Conservation (phyloP, 78 protist genomes). For the Dictyostelium firmibasis region DNA sequence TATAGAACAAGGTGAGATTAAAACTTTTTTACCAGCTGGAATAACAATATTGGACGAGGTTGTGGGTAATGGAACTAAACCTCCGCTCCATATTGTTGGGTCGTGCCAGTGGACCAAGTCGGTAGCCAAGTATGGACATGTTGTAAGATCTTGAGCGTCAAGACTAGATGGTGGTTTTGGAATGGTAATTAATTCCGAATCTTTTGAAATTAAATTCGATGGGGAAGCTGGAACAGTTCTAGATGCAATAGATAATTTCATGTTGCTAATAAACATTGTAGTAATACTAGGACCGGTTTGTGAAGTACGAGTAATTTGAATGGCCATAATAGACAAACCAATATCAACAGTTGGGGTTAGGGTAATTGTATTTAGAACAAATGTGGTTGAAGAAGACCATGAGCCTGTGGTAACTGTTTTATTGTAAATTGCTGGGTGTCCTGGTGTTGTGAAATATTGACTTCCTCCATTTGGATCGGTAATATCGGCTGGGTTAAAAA, state of each 20-base stretch:
- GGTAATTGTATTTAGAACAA: background rate
- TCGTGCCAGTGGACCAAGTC: slow-evolving; percentile 60
- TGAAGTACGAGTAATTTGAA: background rate
- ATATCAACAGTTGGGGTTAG: background rate
- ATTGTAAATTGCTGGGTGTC: background rate
- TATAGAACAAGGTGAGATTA: slow-evolving; percentile 47
- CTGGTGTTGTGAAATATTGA: background rate
- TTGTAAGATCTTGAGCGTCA: background rate
- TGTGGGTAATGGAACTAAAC: slow-evolving; percentile 33
- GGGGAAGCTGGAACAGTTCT: background rate
- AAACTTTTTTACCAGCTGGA: slow-evolving; percentile 38
- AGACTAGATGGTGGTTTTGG: slow-evolving; percentile 17
- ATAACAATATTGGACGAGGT: background rate
- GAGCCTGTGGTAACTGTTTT: slow-evolving; percentile 2
- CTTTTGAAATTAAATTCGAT: background rate
- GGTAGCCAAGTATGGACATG: slow-evolving; percentile 39
- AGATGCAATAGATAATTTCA: background rate
- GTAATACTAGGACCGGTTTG: background rate
- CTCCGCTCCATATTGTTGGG: slow-evolving; percentile 43
- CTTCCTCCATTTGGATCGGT: slow-evolving; percentile 6
- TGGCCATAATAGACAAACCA: background rate
- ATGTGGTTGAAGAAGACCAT: background rate
- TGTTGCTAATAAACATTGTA: background rate
- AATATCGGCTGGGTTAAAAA: background rate
- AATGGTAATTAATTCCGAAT: background rate